Evolutionary conservation across 345 rosid species (phyloP), one percentile per base, ranked within the genome.

Genomic region (Boechera retrofracta): DNA sequence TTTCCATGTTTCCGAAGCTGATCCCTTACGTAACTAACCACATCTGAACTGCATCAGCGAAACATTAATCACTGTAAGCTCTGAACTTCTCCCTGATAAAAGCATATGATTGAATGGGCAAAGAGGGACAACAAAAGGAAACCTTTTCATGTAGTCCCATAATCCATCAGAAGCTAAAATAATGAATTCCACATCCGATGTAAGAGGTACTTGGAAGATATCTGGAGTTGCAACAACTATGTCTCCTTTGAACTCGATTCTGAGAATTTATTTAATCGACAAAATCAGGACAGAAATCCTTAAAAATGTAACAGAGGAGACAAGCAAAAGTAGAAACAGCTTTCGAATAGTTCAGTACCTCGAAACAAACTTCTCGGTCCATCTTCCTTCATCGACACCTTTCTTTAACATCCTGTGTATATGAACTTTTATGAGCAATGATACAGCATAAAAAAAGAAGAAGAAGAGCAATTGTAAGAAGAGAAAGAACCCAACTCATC

Each of bases 91-190:
- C 56, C 45, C 7, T 55, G 39, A 60, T 21, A 36, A 57, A 13
- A 41, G 12, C 41, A 39, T 51, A 53, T 56, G 29, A 53, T 2
- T 63, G n/a, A 62, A 76, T 42, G 41, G 31, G 1, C 7, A 6
- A 54, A 44, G 7, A 55, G 21, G 36, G 24, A 0, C 24, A 8
- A 0, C 11, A 5, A 41, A 0, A 26, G 53, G 24, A 54, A 42
- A 93, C 98, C 95, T 89, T 53, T 83, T 88, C 79, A 94, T 89
- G 85, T 90, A 94, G 86, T 94, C 98, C 98, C 98, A 91, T 70
- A 94, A 77, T 62, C 98, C 97, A 79, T 94, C 98, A 73, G 97
- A 89, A 76, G 97, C 98, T 75, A 94, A 78, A 38, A 94, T 36
- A 55, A 94, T 56, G 78, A 94, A 90, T 58, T 91, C 98, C 64